These are phyloP conservation scores for Durusdinium trenchii DNA, from an alignment of 73 alveolate species.

Conservation along the genomic window DNA sequence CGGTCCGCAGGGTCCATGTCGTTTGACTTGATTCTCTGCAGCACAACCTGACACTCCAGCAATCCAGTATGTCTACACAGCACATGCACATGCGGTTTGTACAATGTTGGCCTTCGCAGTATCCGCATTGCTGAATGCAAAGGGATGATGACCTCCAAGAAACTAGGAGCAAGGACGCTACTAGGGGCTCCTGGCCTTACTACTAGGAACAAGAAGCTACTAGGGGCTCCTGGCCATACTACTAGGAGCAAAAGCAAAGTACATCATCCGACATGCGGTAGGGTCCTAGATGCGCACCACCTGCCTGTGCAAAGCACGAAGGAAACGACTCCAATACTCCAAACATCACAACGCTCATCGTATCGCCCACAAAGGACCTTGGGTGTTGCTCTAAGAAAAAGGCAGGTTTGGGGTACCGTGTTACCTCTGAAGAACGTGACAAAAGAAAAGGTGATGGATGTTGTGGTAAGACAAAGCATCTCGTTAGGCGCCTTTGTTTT, in stretches of 20 bases:
- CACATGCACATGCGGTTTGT: not conserved
- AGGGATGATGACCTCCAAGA: conserved; percentile 81
- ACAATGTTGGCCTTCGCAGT: conserved; percentile 36
- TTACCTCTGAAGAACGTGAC: not conserved
- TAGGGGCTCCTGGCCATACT: no score
- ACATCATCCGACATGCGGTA: no score
- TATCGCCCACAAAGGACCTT: conserved; percentile 72
- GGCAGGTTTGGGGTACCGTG: not conserved
- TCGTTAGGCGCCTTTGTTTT: no score
- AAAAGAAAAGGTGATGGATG: no score
- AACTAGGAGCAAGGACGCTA: no score
- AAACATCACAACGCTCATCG: conserved; percentile 91
- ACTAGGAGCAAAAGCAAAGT: no score
- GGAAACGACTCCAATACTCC: conserved; percentile 91
- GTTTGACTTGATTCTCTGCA: conserved; percentile 76
- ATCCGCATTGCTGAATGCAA: conserved; percentile 69
- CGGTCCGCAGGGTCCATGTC: conserved; percentile 71
- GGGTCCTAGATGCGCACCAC: not conserved
- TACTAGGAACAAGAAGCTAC: no score
- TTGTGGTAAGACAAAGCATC: not conserved
- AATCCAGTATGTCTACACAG: not conserved
- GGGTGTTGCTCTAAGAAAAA: not conserved
- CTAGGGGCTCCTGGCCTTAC: no score
- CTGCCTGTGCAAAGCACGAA: conserved; percentile 90
- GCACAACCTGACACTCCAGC: conserved; percentile 49